phyloP scores from a whole-genome alignment of 495 filamentous ascomycete species.

The Aspergillus nidulans region DNA sequence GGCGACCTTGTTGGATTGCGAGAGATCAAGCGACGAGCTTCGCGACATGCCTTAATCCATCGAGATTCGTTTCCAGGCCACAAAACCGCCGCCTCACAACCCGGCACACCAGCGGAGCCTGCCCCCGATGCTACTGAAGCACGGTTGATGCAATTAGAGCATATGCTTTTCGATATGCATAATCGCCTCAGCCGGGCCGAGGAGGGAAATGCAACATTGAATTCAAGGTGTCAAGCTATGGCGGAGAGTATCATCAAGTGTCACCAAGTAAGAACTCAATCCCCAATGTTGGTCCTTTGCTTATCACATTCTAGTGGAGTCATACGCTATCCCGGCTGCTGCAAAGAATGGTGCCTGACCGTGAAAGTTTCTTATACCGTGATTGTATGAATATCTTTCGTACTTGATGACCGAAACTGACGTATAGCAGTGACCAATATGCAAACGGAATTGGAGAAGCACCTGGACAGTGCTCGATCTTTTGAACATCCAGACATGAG shows the following conservation, averaged over 20 bases:
- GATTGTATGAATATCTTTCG: conserved; percentile 41
- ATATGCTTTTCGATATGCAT: conserved; percentile 76
- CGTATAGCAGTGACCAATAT: conserved; percentile 62
- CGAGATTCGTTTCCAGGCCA: conserved; percentile 85
- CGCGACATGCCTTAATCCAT: conserved; percentile 90
- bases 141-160: conserved; percentile 71
- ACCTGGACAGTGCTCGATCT: conserved; percentile 64
- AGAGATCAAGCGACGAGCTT: conserved; percentile 96
- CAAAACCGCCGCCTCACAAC: conserved; percentile 68
- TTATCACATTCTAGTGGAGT: conserved; percentile 49
- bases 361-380: conserved; percentile 52
- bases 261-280: conserved; percentile 54
- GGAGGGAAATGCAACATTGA: conserved; percentile 73
- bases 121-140: conserved; percentile 73
- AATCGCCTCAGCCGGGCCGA: conserved; percentile 73
- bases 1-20: conserved; percentile 87
- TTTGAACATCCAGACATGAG: conserved; percentile 69
- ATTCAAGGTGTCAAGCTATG: conserved; percentile 74
- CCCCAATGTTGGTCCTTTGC: background rate
- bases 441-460: conserved; percentile 80
- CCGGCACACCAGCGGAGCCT: conserved; percentile 79
- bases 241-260: conserved; percentile 76
- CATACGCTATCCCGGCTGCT: conserved; percentile 73
- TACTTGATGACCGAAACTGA: conserved; percentile 13
- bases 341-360: conserved; percentile 64